phyloP scores from a whole-genome alignment of 1,139 yeast species.

The Sugiyamaella paludigena region DNA sequence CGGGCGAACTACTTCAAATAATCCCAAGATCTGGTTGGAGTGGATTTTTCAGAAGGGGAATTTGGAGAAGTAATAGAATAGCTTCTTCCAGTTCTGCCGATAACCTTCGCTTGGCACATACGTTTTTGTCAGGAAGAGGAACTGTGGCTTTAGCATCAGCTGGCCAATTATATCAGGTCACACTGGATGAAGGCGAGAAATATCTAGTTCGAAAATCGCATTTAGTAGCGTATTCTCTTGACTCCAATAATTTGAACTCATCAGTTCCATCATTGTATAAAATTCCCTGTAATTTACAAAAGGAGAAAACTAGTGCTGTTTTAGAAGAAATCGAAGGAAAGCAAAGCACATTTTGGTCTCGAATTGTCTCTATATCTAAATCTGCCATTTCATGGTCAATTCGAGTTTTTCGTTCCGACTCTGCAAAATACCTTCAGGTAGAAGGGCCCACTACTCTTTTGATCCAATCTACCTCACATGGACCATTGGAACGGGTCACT shows the following conservation, averaged over 20 bases:
- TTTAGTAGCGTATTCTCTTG: conserved; percentile 39
- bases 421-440: conserved; percentile 17
- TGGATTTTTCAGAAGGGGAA: background rate
- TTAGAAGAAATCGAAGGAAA: background rate
- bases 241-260: conserved; percentile 25
- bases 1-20: conserved; percentile 31
- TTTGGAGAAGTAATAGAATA: conserved; percentile 7
- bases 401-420: conserved; percentile 13
- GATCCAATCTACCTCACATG: conserved; percentile 14
- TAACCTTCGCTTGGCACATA: conserved; percentile 25
- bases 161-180: conserved; percentile 37
- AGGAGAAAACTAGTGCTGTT: background rate
- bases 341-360: conserved; percentile 1
- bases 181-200: conserved; percentile 35
- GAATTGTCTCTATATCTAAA: background rate
- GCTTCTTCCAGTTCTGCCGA: conserved; percentile 19
- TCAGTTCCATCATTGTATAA: conserved; percentile 7
- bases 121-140: conserved; percentile 40
- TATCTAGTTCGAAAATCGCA: conserved; percentile 35
- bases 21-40: conserved; percentile 28
- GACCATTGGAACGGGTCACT: conserved; percentile 2
- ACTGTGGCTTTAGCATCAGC: conserved; percentile 36
- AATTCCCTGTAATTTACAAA: conserved; percentile 11
- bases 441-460: conserved; percentile 23
- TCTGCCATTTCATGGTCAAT: conserved; percentile 1